A percentile compares a stretch with the other conserved stretches of the same genome.
phyloP scores from a whole-genome alignment of 177 flowering plant species.

The Telopea speciosissima region DNA sequence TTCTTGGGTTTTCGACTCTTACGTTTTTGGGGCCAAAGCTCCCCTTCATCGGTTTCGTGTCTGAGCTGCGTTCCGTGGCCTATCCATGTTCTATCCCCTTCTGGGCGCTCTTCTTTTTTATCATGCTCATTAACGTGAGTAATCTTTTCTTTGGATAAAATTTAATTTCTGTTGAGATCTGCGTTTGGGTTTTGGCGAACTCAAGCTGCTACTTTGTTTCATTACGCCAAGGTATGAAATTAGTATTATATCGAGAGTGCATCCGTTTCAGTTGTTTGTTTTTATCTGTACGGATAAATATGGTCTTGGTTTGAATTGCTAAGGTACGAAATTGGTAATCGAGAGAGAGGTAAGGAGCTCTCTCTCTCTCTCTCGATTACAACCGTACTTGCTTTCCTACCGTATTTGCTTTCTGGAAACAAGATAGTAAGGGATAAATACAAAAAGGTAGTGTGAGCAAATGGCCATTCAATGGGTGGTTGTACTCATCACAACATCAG shows the following conservation, averaged over 20 bases:
- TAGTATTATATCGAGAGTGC: background rate
- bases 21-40: background rate
- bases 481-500: background rate
- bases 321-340: conserved; percentile 5
- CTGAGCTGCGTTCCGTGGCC: conserved; percentile 14
- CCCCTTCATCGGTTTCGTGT: conserved; percentile 6
- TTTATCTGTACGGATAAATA: too few species aligned
- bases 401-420: too few species aligned
- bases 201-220: background rate
- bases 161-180: conserved; percentile 13
- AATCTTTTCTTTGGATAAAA: conserved; percentile 3
- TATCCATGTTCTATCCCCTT: conserved; percentile 17
- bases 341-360: background rate
- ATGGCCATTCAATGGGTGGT: background rate
- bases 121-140: conserved; percentile 5
- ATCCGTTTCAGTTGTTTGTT: background rate
- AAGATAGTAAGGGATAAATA: background rate
- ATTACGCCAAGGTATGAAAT: background rate
- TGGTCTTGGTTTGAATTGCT: background rate
- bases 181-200: conserved; percentile 5
- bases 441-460: background rate
- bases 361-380: background rate
- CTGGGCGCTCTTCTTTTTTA: conserved; percentile 14
- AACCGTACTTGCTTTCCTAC: background rate
- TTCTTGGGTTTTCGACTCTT: background rate